phyloP scores from a whole-genome alignment of 2,329 filamentous ascomycete genomes.

The Emmonsia crescens region DNA sequence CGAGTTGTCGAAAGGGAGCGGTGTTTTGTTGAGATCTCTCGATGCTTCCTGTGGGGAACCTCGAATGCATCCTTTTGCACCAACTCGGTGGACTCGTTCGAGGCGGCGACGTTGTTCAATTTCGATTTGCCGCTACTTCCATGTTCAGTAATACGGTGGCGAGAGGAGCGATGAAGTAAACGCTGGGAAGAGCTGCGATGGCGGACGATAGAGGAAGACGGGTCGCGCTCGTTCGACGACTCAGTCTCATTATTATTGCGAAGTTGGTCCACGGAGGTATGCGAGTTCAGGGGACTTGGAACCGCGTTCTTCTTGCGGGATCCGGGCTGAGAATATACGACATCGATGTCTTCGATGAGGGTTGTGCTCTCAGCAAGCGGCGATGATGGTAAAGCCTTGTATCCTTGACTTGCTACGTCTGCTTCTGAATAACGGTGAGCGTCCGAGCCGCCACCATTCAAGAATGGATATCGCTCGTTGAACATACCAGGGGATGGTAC shows the following conservation, averaged over 20 bases:
- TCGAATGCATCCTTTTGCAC: background rate
- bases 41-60: background rate
- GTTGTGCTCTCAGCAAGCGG: conserved; percentile 1
- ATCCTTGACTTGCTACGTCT: background rate
- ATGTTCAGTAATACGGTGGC: conserved; percentile 3
- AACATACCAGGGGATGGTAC: background rate
- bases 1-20: background rate
- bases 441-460: background rate
- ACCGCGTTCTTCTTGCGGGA: background rate
- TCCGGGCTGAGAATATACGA: background rate
- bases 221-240: background rate
- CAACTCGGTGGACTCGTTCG: background rate
- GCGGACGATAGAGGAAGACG: background rate
- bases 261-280: background rate
- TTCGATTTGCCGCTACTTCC: conserved; percentile 7
- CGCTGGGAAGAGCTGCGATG: conserved; percentile 2
- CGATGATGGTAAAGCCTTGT: background rate
- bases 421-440: background rate
- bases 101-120: background rate
- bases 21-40: background rate
- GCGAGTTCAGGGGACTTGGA: background rate
- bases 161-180: conserved; percentile 4
- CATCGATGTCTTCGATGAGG: background rate
- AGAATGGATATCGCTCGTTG: conserved; percentile 1
- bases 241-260: background rate